These are phyloP conservation scores for Neonothopanus nambi DNA, from an alignment of 1,284 basidiomycete genomes.

Conservation along the genomic window DNA sequence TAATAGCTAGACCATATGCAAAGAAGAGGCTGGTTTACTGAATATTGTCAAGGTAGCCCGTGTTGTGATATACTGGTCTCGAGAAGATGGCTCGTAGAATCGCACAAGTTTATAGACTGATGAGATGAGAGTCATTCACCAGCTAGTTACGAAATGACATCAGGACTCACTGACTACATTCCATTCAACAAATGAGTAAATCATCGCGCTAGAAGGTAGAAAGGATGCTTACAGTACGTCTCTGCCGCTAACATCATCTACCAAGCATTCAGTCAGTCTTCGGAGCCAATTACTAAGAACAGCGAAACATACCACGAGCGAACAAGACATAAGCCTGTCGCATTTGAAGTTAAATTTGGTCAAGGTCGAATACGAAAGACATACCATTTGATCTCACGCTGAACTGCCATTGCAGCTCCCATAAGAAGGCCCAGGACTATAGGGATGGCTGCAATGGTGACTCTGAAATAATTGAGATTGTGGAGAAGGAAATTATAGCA, in stretches of 20 bases:
- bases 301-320: conserved; percentile 32
- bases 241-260: conserved; percentile 73
- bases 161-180: conserved; percentile 51
- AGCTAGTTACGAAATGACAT: too few species aligned
- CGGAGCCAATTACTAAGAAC: too few species aligned
- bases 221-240: conserved; percentile 60
- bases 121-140: too few species aligned
- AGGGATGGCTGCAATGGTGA: conserved; percentile 81
- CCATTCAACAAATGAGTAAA: conserved; percentile 3
- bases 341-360: not conserved
- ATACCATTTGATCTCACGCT: conserved; percentile 77
- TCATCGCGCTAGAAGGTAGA: conserved; percentile 10
- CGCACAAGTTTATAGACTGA: conserved; percentile 79
- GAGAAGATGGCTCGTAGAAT: conserved; percentile 65
- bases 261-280: not conserved
- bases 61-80: conserved; percentile 60
- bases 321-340: conserved; percentile 16
- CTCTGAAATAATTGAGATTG: not conserved
- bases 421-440: conserved; percentile 72
- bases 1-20: not conserved
- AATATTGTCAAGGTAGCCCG: conserved; percentile 76
- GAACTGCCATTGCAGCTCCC: conserved; percentile 66
- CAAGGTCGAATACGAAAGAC: conserved; percentile 19
- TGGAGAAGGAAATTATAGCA: not conserved
- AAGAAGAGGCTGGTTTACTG: conserved; percentile 54